These are phyloP conservation scores for Monocercomonoides exilis DNA, from an alignment of 78 protist species.

Conservation along the genomic window DNA sequence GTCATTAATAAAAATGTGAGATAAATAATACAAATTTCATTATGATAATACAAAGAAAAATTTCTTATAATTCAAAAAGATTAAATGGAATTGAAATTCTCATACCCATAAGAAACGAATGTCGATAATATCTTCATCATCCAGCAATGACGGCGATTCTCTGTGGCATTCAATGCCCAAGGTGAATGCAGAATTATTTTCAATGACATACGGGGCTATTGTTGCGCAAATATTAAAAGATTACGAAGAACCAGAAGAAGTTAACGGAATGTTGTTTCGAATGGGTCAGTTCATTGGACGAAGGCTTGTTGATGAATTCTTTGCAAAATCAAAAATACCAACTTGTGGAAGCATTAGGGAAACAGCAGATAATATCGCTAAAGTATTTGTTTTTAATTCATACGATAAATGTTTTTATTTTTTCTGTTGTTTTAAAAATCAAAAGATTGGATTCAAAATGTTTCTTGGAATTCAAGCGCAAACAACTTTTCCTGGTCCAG, in stretches of 20 bases:
- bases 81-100: no score
- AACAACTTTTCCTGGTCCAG: conserved; percentile 50
- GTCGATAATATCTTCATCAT: no score
- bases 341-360: conserved; percentile 64
- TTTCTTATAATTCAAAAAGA: no score
- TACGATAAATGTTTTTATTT: background rate
- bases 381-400: conserved; percentile 27
- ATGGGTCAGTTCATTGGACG: conserved; percentile 91
- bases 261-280: conserved; percentile 77
- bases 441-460: conserved; percentile 78
- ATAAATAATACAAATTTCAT: no score
- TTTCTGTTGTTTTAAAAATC: no score
- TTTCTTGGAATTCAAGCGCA: conserved; percentile 76
- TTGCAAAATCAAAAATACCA: conserved; percentile 62
- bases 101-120: no score
- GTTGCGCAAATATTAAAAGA: conserved; percentile 87
- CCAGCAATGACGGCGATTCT: no score
- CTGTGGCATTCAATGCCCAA: no score
- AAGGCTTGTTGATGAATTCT: conserved; percentile 85
- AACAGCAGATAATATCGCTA: conserved; percentile 85
- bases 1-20: no score
- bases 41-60: no score
- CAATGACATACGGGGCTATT: conserved; percentile 91
- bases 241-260: conserved; percentile 65
- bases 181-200: conserved; percentile 79